These are phyloP conservation scores for Fusarium chlamydosporum DNA, from an alignment of 2,329 filamentous ascomycete species.

Conservation along the genomic window DNA sequence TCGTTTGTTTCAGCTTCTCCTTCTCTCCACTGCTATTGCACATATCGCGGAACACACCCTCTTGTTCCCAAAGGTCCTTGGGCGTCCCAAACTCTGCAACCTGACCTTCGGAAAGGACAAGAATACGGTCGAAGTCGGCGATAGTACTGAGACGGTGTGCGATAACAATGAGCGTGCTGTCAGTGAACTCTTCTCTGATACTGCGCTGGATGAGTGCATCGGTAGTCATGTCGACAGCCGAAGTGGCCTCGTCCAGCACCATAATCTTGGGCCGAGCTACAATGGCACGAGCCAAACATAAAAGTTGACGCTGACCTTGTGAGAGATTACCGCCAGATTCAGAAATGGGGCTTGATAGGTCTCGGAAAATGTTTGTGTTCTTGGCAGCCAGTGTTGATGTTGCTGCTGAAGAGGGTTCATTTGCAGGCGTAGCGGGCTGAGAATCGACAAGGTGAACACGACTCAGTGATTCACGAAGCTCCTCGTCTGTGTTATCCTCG, in stretches of 20 bases:
- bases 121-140: slow-evolving; percentile 80
- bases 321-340: slow-evolving; percentile 82
- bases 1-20: slow-evolving; percentile 65
- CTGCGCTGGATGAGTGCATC: slow-evolving; percentile 80
- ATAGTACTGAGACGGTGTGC: slow-evolving; percentile 83
- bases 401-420: slow-evolving; percentile 57
- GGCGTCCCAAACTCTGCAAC: slow-evolving; percentile 78
- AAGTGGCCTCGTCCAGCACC: slow-evolving; percentile 85
- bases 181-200: slow-evolving; percentile 79
- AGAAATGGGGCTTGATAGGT: slow-evolving; percentile 73
- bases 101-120: slow-evolving; percentile 77
- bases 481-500: slow-evolving; percentile 75
- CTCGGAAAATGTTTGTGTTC: slow-evolving; percentile 76
- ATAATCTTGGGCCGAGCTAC: slow-evolving; percentile 81
- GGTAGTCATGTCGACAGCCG: slow-evolving; percentile 82
- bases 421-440: slow-evolving; percentile 56
- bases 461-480: slow-evolving; percentile 77
- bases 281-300: slow-evolving; percentile 81
- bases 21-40: slow-evolving; percentile 72
- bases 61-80: slow-evolving; percentile 69
- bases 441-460: slow-evolving; percentile 76
- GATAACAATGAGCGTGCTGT: slow-evolving; percentile 79
- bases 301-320: slow-evolving; percentile 81
- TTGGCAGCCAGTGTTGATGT: slow-evolving; percentile 55
- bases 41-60: slow-evolving; percentile 73